These are phyloP conservation scores for Rubroboletus satanas DNA, from an alignment of 768 basidiomycete species.

Conservation along the genomic window DNA sequence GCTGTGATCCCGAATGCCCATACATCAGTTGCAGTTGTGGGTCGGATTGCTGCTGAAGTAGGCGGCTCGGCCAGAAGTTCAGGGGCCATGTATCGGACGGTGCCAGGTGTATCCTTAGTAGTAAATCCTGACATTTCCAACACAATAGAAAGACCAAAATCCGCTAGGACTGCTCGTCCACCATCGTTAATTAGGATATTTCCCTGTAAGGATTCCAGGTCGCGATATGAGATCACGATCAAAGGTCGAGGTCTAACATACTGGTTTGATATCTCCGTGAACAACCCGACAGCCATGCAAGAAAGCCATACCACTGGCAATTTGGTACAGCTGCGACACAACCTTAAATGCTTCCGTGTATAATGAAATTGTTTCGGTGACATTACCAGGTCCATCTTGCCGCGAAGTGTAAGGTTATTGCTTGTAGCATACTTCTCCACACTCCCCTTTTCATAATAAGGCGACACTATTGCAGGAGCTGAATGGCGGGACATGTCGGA, in stretches of 20 bases:
- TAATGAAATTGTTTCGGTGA: background rate
- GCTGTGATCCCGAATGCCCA: conserved; percentile 39
- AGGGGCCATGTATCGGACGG: conserved; percentile 39
- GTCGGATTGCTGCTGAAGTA: conserved; percentile 14
- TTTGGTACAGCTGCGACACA: conserved; percentile 16
- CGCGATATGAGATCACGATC: background rate
- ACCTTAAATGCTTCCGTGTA: background rate
- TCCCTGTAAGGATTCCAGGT: conserved; percentile 21
- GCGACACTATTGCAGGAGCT: conserved; percentile 25
- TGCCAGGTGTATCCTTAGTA: conserved; percentile 33
- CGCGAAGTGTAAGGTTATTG: conserved; percentile 2
- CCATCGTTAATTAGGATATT: conserved; percentile 36
- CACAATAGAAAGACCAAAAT: conserved; percentile 40
- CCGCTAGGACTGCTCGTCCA: conserved; percentile 32
- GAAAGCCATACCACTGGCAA: conserved; percentile 22
- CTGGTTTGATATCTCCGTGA: conserved; percentile 40
- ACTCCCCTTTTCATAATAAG: conserved; percentile 24
- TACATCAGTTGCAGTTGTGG: conserved; percentile 30
- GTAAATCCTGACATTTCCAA: conserved; percentile 36
- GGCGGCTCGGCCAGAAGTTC: conserved; percentile 28
- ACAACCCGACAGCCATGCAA: conserved; percentile 24
- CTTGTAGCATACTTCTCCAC: conserved; percentile 15
- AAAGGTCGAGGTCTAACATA: conserved; percentile 10
- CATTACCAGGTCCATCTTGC: conserved; percentile 24
- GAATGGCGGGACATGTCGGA: conserved; percentile 15